Base-by-base conservation (phyloP, 2,329 filamentous ascomycete species). In the Pestalotiopsis fici region DNA sequence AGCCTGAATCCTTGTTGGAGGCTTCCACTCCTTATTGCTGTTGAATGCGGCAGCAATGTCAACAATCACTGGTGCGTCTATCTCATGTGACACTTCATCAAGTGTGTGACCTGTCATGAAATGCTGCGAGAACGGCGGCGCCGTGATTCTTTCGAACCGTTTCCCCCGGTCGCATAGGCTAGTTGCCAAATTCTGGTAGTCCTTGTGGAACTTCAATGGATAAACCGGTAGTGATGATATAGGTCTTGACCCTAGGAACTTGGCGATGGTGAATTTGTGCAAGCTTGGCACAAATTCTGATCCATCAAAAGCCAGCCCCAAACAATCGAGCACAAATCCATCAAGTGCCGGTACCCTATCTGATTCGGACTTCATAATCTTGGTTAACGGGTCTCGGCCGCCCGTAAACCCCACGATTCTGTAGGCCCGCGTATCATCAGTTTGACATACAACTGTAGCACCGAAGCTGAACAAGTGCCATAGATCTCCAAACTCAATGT, bases 241-340 rank as follows among this genome's bases (percentile, higher is more conserved):
- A 6, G 43, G 56, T 25, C 47, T 47, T 18, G 65, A 15, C 1
- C 66, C 66, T 0, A 23, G 28, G 31, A 47, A 67, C 18, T 50
- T 31, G 37, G 9, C 18, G 39, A 67, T 54, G 9, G 27, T 43
- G 27, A 54, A 59, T 18, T 60, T 67, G 21, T 64, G 50, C 12
- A 65, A 12, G 0, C 6, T 39, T 5, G 66, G 66, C 3, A 62
- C 66, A 50, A 55, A 31, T 1, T 60, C n/a, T 2, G 25, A 18
- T 0, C 66, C 66, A 28, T 67, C 21, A 12, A 56, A 67, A 4
- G 12, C n/a, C 7, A 65, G 64, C 1, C 31, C 50, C 18, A 59
- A 3, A 27, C 62, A 67, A 25, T 67, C 56, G 21, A 67, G n/a
- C 4, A 50, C 37, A 9, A 63, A 47, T 23, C 60, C 60, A 27